Base-by-base conservation (phyloP, 176 grass and related monocot genomes). In the Avena sativa region DNA sequence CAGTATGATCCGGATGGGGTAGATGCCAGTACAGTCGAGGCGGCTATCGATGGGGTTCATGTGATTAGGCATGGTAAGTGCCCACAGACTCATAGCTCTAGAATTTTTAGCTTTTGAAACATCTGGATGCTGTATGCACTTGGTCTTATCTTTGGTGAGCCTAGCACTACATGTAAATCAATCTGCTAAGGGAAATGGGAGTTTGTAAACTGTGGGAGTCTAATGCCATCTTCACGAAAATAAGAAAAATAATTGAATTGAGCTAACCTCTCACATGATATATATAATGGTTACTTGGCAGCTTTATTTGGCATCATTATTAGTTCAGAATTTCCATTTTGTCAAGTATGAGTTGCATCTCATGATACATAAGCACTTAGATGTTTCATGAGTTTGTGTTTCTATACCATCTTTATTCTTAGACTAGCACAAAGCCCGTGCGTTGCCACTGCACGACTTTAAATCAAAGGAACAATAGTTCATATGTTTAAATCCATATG, bases 31-130 rank as follows among this genome's bases (percentile, higher is more conserved):
- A 83, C 47, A 26, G 88, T 98, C 9, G 96, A 98, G 87, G 88
- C 91, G 38, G 77, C 85, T 56, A 94, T 98, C 55, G 88, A 90
- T 26, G 93, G 93, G 61, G 80, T 98, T 91, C 87, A 84, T 91
- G 93, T 96, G 82, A 94, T 98, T 74, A 92, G 94, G 83, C 93
- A 98, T 96, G 96, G 94, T 83, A 92, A 90, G 89, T 93, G 76
- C 58, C 40, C 15, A 26, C 43, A 55, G 13, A 79, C 5, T 58
- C 25, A 47, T 77, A 53, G 60, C 17, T 82, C 3, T 85, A 49
- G 43, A 80, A 62, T 26, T 44, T 8, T 28, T 17, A 6, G 13
- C 1, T 17, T 52, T 47, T 6, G 8, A 3, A 51, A 51, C 12
- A 19, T 62, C 12, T 62, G 71, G 46, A 21, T 50, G 15, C 1